These are phyloP conservation scores for Trichoderma sp. DNA, from an alignment of 2,329 filamentous ascomycete genomes.

Conservation along the genomic window DNA sequence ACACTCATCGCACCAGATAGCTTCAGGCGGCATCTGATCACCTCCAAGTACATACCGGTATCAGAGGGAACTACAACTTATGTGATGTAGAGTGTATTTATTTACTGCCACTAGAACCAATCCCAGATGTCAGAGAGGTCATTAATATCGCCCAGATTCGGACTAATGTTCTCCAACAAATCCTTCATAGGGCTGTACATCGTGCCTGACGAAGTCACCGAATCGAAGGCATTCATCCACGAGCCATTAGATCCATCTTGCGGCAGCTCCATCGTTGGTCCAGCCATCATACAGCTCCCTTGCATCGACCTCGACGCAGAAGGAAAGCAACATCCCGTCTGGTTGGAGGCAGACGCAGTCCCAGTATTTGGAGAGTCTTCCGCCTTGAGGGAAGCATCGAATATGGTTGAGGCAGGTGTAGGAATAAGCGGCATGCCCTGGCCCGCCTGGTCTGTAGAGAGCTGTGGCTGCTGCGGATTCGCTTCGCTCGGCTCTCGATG, in stretches of 20 bases:
- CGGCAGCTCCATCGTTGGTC: background rate
- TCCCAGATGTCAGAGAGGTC: conserved; percentile 11
- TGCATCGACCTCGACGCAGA: background rate
- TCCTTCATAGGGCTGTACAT: background rate
- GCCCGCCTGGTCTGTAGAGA: background rate
- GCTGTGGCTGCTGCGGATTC: background rate
- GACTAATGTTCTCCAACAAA: background rate
- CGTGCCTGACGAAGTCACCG: background rate
- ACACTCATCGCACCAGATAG: too few relatives aligned
- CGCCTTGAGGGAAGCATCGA: background rate
- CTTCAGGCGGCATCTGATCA: too few relatives aligned
- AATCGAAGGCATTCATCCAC: conserved; percentile 6
- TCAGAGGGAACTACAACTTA: background rate
- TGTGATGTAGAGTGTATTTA: too few relatives aligned
- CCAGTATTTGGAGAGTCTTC: background rate
- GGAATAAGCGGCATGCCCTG: background rate
- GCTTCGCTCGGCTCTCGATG: background rate
- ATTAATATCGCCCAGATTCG: background rate
- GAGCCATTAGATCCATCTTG: background rate
- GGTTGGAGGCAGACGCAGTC: background rate
- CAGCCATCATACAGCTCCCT: background rate
- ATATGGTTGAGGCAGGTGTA: background rate
- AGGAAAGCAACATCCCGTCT: background rate
- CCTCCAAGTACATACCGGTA: too few relatives aligned
- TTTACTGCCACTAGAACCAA: background rate